These are phyloP conservation scores for Podospora pseudopauciseta DNA, from an alignment of 495 filamentous ascomycete genomes.

Conservation along the genomic window DNA sequence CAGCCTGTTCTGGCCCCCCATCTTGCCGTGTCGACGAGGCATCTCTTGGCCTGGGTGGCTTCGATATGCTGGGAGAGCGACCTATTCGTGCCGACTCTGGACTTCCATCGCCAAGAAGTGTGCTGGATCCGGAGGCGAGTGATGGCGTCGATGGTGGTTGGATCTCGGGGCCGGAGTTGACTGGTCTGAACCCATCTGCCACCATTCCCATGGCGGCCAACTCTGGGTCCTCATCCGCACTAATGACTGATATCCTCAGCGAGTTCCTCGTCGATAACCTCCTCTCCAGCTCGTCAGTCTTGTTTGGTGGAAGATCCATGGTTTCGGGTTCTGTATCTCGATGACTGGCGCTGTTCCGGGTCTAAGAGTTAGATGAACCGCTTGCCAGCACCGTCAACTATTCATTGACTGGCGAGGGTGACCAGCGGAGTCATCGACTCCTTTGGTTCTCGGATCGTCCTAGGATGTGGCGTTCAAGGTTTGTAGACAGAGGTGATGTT, in stretches of 20 bases:
- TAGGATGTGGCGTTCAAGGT: not conserved
- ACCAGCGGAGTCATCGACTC: conserved; percentile 27
- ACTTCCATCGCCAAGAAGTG: conserved; percentile 8
- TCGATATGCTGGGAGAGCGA: conserved; percentile 47
- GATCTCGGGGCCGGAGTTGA: not conserved
- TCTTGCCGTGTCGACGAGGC: conserved; percentile 43
- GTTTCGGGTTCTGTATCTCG: conserved; percentile 13
- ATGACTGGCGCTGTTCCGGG: not conserved
- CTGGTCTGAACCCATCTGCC: conserved; percentile 33
- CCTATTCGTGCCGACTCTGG: conserved; percentile 7
- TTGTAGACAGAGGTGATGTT: not conserved
- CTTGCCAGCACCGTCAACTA: conserved; percentile 30
- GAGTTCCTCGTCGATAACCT: conserved; percentile 37
- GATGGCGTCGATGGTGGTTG: conserved; percentile 19
- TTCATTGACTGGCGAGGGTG: conserved; percentile 22
- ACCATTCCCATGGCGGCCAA: conserved; percentile 23
- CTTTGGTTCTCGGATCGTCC: not conserved
- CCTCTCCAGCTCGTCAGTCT: conserved; percentile 35
- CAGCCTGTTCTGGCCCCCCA: conserved; percentile 35
- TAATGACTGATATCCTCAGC: conserved; percentile 26
- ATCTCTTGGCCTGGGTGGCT: conserved; percentile 39
- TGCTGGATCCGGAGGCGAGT: conserved; percentile 19
- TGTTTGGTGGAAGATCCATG: conserved; percentile 38
- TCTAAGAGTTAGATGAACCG: conserved; percentile 5
- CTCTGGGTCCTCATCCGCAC: conserved; percentile 27